These are phyloP conservation scores for Mycena metata DNA, from an alignment of 768 basidiomycete genomes.

Conservation along the genomic window DNA sequence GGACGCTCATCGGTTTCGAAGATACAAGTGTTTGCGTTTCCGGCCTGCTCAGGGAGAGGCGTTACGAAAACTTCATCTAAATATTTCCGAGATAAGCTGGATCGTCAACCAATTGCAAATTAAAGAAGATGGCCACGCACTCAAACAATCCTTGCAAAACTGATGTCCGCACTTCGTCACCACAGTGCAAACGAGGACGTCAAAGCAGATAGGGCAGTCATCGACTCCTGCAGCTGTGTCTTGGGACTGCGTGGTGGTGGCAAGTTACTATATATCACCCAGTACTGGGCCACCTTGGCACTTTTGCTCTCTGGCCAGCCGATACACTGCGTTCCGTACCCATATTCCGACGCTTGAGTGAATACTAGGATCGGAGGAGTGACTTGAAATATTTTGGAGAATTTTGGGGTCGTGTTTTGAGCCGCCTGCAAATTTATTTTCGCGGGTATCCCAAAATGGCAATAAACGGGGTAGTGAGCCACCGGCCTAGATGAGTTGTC, in stretches of 20 bases:
- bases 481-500: no score
- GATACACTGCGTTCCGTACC: no score
- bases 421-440: no score
- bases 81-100: constrained; percentile 11
- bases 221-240: constrained; percentile 65
- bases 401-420: no score
- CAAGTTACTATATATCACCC: no score
- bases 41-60: constrained; percentile 49
- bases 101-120: background rate
- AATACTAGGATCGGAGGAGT: no score
- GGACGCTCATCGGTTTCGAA: constrained; percentile 61
- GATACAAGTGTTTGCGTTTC: constrained; percentile 47
- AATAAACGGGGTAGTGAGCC: no score
- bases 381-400: no score
- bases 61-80: constrained; percentile 61
- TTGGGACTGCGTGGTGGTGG: constrained; percentile 54
- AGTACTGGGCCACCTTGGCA: no score
- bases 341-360: no score
- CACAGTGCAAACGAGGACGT: constrained; percentile 64
- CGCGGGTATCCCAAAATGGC: no score
- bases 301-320: no score
- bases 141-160: constrained; percentile 73
- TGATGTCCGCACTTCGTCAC: constrained; percentile 72
- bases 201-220: constrained; percentile 79
- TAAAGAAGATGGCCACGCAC: constrained; percentile 46